Evolutionary conservation across 148 eudicot species (phyloP).

Genomic region (Chenopodium formosanum): DNA sequence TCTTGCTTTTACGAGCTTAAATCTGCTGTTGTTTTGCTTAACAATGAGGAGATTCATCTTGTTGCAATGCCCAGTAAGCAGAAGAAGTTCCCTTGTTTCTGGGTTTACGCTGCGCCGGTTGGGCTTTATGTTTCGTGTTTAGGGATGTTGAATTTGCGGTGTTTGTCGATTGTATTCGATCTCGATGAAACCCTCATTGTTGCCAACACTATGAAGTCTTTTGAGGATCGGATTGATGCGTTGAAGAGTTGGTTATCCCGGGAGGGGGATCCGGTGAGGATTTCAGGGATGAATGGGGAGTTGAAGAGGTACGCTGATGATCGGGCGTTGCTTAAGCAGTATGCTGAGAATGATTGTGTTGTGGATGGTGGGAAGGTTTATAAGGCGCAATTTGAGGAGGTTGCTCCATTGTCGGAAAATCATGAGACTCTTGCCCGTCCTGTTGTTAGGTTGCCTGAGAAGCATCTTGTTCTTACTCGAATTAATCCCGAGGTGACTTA

Average conservation of each 20-base stretch:
- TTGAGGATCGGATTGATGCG: conserved; percentile 78
- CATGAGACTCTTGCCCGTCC: conserved; percentile 65
- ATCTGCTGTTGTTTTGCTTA: conserved; percentile 79
- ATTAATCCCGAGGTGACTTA: conserved; percentile 88
- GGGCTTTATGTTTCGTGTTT: conserved; percentile 61
- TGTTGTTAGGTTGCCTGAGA: conserved; percentile 72
- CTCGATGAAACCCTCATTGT: conserved; percentile 93
- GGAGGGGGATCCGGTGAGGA: conserved; percentile 63
- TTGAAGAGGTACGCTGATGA: conserved; percentile 72
- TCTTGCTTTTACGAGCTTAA: conserved; percentile 67
- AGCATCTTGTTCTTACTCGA: conserved; percentile 77
- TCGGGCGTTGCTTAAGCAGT: conserved; percentile 76
- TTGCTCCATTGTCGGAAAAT: conserved; percentile 45
- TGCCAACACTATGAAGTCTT: conserved; percentile 89
- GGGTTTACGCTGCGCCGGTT: conserved; percentile 67
- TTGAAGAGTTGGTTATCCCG: conserved; percentile 58
- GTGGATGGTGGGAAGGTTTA: conserved; percentile 53
- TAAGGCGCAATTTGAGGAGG: conserved; percentile 71
- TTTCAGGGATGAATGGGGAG: conserved; percentile 75
- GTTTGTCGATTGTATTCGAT: conserved; percentile 70
- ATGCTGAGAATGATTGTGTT: conserved; percentile 61
- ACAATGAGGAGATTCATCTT: conserved; percentile 78
- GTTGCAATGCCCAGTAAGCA: conserved; percentile 94
- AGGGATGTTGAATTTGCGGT: conserved; percentile 79
- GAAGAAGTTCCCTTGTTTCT: conserved; percentile 92